phyloP scores from a whole-genome alignment of 306 rosid species.

The Biancaea sappan region DNA sequence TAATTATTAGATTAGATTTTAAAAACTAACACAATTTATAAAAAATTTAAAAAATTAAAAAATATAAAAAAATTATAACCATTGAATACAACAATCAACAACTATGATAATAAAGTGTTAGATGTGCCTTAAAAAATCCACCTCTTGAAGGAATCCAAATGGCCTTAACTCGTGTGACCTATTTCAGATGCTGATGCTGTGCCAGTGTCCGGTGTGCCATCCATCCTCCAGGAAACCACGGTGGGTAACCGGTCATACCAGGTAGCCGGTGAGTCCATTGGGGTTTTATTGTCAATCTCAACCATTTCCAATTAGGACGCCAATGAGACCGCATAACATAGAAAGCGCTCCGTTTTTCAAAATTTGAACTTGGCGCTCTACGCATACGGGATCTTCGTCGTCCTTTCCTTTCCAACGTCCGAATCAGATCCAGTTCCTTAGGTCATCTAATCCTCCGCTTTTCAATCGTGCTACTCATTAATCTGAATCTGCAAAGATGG shows the following conservation, averaged over 20 bases:
- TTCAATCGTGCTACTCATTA: background rate
- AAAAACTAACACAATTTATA: no score
- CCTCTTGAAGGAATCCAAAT: no score
- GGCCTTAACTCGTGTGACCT: no score
- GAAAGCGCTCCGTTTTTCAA: slow-evolving; percentile 51
- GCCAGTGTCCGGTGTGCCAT: no score
- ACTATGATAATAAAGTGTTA: no score
- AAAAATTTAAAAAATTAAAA: no score
- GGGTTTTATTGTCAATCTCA: background rate
- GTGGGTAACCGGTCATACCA: background rate
- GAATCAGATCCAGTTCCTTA: background rate
- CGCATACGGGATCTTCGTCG: slow-evolving; percentile 1
- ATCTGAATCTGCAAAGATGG: slow-evolving; percentile 51
- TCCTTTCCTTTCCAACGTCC: background rate
- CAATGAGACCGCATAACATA: background rate
- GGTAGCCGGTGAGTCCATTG: slow-evolving; percentile 2
- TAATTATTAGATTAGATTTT: no score
- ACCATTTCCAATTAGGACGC: background rate
- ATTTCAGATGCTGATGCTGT: no score
- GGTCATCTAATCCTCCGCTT: background rate
- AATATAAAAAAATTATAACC: no score
- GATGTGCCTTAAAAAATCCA: no score
- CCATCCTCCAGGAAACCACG: no score
- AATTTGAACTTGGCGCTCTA: slow-evolving; percentile 62
- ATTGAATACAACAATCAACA: no score